Conservation (phyloP, 805 yeast genomes). For the Komagataella pseudopastoris region DNA sequence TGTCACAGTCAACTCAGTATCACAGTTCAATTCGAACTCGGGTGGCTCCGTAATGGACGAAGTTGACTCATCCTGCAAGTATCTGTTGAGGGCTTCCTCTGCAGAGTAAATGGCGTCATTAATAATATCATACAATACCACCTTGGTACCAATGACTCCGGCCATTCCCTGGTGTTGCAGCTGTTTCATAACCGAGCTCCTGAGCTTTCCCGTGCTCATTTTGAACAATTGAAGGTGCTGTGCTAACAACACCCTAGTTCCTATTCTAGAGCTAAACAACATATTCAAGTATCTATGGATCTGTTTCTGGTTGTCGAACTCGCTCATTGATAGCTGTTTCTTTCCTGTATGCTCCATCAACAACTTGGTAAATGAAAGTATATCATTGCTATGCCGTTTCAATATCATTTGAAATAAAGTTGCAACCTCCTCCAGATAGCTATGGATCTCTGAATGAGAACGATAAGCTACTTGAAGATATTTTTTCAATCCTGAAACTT, state of each 20-base stretch:
- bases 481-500: not conserved
- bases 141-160: not conserved
- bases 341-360: not conserved
- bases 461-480: not conserved
- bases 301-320: not conserved
- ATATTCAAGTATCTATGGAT: not conserved
- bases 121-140: not conserved
- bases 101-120: constrained; percentile 1
- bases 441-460: not conserved
- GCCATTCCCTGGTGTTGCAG: not conserved
- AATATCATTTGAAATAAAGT: not conserved
- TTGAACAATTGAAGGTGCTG: not conserved
- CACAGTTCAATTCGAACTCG: not conserved
- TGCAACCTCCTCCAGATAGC: not conserved
- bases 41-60: not conserved
- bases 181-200: not conserved
- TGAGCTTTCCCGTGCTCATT: not conserved
- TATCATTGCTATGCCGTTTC: not conserved
- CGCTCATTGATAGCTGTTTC: not conserved
- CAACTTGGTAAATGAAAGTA: not conserved
- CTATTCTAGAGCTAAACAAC: not conserved
- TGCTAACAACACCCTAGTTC: not conserved
- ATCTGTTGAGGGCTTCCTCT: not conserved
- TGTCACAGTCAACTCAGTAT: constrained; percentile 2
- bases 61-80: not conserved